These are phyloP conservation scores for Erodium trifolium DNA, from an alignment of 441 rosid species.

Conservation along the genomic window DNA sequence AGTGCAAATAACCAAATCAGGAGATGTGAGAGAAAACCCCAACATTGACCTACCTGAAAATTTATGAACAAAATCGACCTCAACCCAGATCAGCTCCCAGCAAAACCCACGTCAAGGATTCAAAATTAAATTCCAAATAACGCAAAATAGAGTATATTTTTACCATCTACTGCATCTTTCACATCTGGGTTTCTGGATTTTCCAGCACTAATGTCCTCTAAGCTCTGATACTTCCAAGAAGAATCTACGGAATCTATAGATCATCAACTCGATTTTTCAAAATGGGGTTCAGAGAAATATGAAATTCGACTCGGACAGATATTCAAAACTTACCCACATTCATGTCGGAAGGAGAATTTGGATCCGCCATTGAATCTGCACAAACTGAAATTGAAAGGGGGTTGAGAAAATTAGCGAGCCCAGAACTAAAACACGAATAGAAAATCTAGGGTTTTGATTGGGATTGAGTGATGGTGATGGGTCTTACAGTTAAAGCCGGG, in stretches of 20 bases:
- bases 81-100: neutral
- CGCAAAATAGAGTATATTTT: neutral
- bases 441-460: neutral
- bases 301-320: neutral
- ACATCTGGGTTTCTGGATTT: slow-evolving; percentile 16
- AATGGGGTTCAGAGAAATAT: neutral
- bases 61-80: neutral
- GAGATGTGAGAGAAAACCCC: slow-evolving; percentile 57
- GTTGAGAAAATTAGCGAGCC: neutral
- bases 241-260: slow-evolving; percentile 28
- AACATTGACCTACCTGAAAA: slow-evolving; percentile 42
- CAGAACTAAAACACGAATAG: neutral
- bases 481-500: slow-evolving; percentile 26
- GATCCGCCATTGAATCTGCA: slow-evolving; percentile 29
- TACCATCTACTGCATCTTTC: slow-evolving; percentile 25
- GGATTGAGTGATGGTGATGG: neutral
- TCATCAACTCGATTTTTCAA: neutral
- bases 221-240: slow-evolving; percentile 23
- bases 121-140: neutral
- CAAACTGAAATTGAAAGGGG: neutral
- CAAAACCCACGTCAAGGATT: neutral
- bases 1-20: slow-evolving; percentile 59
- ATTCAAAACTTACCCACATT: slow-evolving; percentile 24
- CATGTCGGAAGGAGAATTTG: slow-evolving; percentile 22
- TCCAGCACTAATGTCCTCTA: slow-evolving; percentile 11